Conservation (phyloP, 225 moss, liverwort and hornwort species). For the Pleurozium schreberi region DNA sequence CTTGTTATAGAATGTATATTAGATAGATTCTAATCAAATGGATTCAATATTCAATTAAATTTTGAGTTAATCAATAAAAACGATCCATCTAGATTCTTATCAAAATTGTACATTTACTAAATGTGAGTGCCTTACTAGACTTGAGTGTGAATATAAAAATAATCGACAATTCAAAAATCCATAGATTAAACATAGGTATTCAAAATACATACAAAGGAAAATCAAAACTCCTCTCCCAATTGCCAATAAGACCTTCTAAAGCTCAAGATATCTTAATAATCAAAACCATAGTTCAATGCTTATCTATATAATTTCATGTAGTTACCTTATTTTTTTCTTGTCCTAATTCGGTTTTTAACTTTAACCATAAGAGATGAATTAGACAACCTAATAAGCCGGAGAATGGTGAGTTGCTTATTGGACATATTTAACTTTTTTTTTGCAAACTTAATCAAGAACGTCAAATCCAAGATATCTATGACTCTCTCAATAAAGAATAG, state of each 20-base stretch:
- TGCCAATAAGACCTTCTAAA: fast-evolving
- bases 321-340: background rate
- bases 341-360: fast-evolving
- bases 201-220: background rate
- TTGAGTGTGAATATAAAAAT: background rate
- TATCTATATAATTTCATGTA: background rate
- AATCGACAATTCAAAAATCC: background rate
- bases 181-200: background rate
- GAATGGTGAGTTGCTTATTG: fast-evolving
- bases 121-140: background rate
- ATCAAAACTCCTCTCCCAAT: background rate
- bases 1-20: background rate
- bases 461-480: background rate
- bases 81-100: background rate
- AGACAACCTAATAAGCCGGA: fast-evolving
- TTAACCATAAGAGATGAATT: no score
- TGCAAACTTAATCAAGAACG: background rate
- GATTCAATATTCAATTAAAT: background rate
- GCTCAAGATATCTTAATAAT: background rate
- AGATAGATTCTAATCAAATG: background rate
- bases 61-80: background rate
- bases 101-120: fast-evolving
- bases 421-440: no score
- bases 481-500: no score
- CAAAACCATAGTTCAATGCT: background rate